Percentiles rank a stretch among this genome's conserved stretches.
Conservation (phyloP, 1,139 yeast genomes). For the Candida sanyaensis region DNA sequence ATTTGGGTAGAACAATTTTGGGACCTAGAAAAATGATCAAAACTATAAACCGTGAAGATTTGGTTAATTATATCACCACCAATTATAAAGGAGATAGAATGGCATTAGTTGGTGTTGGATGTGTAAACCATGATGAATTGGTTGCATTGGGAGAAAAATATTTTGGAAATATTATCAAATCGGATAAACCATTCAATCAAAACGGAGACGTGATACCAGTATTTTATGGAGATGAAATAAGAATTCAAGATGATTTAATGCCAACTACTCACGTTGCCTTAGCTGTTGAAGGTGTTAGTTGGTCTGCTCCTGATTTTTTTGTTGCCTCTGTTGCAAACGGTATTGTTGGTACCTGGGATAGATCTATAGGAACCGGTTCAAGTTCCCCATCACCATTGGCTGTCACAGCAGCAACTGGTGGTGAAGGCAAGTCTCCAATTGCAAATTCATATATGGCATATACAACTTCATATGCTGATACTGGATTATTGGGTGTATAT, state of each 20-base stretch:
- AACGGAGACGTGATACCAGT: slow-evolving; percentile 82
- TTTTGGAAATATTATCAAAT: slow-evolving; percentile 74
- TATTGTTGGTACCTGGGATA: slow-evolving; percentile 96
- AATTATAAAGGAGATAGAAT: slow-evolving; percentile 96
- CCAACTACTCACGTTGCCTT: slow-evolving; percentile 92
- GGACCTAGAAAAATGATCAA: slow-evolving; percentile 92
- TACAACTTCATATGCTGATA: slow-evolving; percentile 95
- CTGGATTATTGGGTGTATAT: slow-evolving; percentile 97
- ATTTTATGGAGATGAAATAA: slow-evolving; percentile 84
- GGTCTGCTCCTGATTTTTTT: slow-evolving; percentile 96
- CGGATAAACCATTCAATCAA: slow-evolving; percentile 63
- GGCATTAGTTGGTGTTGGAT: slow-evolving; percentile 97
- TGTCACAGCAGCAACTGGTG: slow-evolving; percentile 69
- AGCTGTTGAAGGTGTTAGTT: slow-evolving; percentile 97
- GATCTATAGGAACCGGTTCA: slow-evolving; percentile 78
- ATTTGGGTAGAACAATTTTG: slow-evolving; percentile 93
- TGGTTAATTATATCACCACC: slow-evolving; percentile 74
- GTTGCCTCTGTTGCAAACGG: slow-evolving; percentile 97
- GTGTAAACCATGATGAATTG: slow-evolving; percentile 83
- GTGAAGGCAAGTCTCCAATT: slow-evolving; percentile 51
- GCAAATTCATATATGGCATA: slow-evolving; percentile 97
- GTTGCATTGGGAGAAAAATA: slow-evolving; percentile 73
- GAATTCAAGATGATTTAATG: slow-evolving; percentile 77
- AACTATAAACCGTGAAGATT: slow-evolving; percentile 74
- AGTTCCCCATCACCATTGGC: slow-evolving; percentile 80